Evolutionary conservation across 352 stramenopile genomes (phyloP), one percentile per base, ranked within the genome.

Genomic region (Saprolegnia parasitica): DNA sequence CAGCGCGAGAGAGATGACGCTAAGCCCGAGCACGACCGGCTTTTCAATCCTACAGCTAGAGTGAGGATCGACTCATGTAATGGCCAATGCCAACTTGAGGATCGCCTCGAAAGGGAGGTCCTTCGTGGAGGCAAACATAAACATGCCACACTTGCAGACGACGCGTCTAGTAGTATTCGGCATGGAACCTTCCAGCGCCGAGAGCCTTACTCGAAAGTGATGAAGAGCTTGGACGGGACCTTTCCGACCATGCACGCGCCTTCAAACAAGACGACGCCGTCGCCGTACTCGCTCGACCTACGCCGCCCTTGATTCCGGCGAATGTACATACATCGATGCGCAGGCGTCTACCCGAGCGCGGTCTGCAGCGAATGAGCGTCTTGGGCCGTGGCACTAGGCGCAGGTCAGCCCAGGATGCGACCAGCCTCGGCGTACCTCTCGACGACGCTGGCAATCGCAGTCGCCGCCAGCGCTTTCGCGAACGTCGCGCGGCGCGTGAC

Each of bases 201-300:
- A 11, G 21, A 6, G 26, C 18, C 56, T 70, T 77, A 92, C 86
- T 83, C 81, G 68, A 84, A 92, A 0, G 86, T 91, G 56, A 95
- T 77, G 60, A 91, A 78, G 15, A 95, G 76, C 45, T 80, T 87
- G 16, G 81, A 77, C 52, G 86, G 86, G 55, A 87, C 78, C 16
- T 76, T 86, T 55, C 90, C 92, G 32, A 90, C 60, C 35, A 95
- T 78, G 64, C 82, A 88, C 26, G 83, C 83, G n/a, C 79, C 77
- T 56, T 95, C 86, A 65, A 92, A 93, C 8, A 95, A 75, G 45
- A 95, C 64, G 45, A 91, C 85, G 54, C 89, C 87, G n/a, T 77
- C 77, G 50, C 83, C 23, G 21, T 61, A 21, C 23, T n/a, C 54
- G 21, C 20, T 24, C 15, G 54, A 61, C 23, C 54, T 61, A 61